Percentiles rank a stretch among this genome's conserved stretches.
These are phyloP conservation scores for Conringia planisiliqua DNA, from an alignment of 345 rosid genomes.

Conservation along the genomic window DNA sequence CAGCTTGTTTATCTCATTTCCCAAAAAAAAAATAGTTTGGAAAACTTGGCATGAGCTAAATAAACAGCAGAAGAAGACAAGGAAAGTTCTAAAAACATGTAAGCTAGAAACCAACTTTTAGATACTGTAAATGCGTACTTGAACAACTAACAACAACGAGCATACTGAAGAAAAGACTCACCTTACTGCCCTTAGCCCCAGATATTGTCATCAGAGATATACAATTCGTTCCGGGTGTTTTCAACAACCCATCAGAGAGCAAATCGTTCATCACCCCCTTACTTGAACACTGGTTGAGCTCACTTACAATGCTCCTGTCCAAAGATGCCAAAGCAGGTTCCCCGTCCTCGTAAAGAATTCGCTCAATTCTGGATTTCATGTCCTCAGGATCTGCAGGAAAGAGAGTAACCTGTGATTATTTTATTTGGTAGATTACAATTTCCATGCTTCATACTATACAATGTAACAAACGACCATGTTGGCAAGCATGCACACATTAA, in stretches of 20 bases:
- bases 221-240: slow-evolving; percentile 80
- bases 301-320: slow-evolving; percentile 72
- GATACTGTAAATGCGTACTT: background rate
- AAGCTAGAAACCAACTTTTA: background rate
- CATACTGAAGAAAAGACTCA: slow-evolving; percentile 35
- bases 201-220: slow-evolving; percentile 96
- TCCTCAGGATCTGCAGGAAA: slow-evolving; percentile 53
- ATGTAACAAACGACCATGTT: slow-evolving; percentile 19
- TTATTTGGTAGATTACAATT: slow-evolving; percentile 5
- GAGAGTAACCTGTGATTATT: slow-evolving; percentile 3
- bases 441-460: slow-evolving; percentile 1
- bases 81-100: background rate
- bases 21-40: background rate
- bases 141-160: background rate
- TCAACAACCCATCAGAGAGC: slow-evolving; percentile 77
- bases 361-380: slow-evolving; percentile 66
- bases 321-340: slow-evolving; percentile 71
- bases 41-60: background rate
- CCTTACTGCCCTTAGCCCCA: slow-evolving; percentile 99
- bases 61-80: background rate
- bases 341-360: slow-evolving; percentile 65
- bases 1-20: background rate
- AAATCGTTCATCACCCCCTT: slow-evolving; percentile 61
- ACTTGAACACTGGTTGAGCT: slow-evolving; percentile 70
- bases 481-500: slow-evolving; percentile 3